phyloP scores from a whole-genome alignment of 2,329 filamentous ascomycete species.

The Beauveria varroae region DNA sequence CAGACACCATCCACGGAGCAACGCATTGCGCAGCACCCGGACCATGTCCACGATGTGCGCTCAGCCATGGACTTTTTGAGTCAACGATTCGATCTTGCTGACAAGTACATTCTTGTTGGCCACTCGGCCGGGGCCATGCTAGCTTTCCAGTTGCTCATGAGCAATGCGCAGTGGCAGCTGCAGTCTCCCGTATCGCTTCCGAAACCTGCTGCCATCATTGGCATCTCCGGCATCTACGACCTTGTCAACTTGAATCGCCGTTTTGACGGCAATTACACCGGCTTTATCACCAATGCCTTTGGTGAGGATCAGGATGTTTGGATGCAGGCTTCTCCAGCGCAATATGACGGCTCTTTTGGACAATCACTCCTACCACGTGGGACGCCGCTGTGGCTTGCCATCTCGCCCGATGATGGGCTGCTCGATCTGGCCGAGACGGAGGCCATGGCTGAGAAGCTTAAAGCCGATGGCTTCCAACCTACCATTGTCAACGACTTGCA shows the following conservation, averaged over 20 bases:
- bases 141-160: slow-evolving; percentile 52
- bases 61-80: slow-evolving; percentile 42
- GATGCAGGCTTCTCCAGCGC: slow-evolving; percentile 48
- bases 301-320: slow-evolving; percentile 43
- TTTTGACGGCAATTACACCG: slow-evolving; percentile 41
- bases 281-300: slow-evolving; percentile 55
- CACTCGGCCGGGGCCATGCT: slow-evolving; percentile 59
- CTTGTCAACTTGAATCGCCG: slow-evolving; percentile 45
- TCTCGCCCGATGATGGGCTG: slow-evolving; percentile 40
- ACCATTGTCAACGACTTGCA: slow-evolving; percentile 34
- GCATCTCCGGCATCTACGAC: slow-evolving; percentile 61
- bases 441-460: slow-evolving; percentile 43
- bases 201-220: slow-evolving; percentile 47
- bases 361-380: slow-evolving; percentile 25
- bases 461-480: slow-evolving; percentile 27
- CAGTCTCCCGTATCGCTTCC: slow-evolving; percentile 20
- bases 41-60: slow-evolving; percentile 52
- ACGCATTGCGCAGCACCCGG: slow-evolving; percentile 47
- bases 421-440: slow-evolving; percentile 52
- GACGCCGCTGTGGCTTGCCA: slow-evolving; percentile 33
- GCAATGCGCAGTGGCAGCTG: slow-evolving; percentile 22
- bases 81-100: slow-evolving; percentile 35
- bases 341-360: slow-evolving; percentile 33
- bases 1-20: slow-evolving; percentile 20
- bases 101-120: slow-evolving; percentile 49